Percentiles rank a stretch among this genome's conserved stretches.
These are phyloP conservation scores for Meira miltonrushii DNA, from an alignment of 1,284 basidiomycete genomes.

Conservation along the genomic window DNA sequence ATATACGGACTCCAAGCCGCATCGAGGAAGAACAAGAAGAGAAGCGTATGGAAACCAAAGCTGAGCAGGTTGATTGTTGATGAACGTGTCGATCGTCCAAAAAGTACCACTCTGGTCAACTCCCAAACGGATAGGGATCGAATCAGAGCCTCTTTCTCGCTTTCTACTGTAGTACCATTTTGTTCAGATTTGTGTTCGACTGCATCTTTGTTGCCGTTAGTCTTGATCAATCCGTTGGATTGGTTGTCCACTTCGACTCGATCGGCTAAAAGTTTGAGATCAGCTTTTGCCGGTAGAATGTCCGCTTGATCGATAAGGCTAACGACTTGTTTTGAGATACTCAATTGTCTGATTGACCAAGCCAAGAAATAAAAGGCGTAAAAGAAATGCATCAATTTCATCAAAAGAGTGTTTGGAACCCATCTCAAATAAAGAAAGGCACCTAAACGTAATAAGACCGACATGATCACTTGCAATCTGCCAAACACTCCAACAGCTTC, in stretches of 20 bases:
- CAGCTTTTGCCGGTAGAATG: slow-evolving; percentile 13
- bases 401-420: slow-evolving; percentile 32
- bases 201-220: slow-evolving; percentile 19
- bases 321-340: slow-evolving; percentile 11
- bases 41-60: slow-evolving; percentile 34
- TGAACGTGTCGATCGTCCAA: slow-evolving; percentile 35
- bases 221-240: slow-evolving; percentile 12
- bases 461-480: slow-evolving; percentile 25
- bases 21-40: slow-evolving; percentile 43
- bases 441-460: slow-evolving; percentile 35
- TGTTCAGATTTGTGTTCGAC: slow-evolving; percentile 11
- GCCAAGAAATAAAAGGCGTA: slow-evolving; percentile 29
- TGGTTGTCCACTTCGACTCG: slow-evolving; percentile 24
- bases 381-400: slow-evolving; percentile 28
- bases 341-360: slow-evolving; percentile 27
- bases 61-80: slow-evolving; percentile 30
- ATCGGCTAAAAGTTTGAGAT: slow-evolving; percentile 29
- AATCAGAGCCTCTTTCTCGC: slow-evolving; percentile 9
- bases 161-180: background rate
- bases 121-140: slow-evolving; percentile 16
- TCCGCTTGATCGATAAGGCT: background rate
- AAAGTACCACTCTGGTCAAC: slow-evolving; percentile 22
- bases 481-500: slow-evolving; percentile 16
- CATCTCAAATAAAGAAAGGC: slow-evolving; percentile 43
- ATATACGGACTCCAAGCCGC: slow-evolving; percentile 44